phyloP scores from a whole-genome alignment of 345 rosid species.

The Populus alba region DNA sequence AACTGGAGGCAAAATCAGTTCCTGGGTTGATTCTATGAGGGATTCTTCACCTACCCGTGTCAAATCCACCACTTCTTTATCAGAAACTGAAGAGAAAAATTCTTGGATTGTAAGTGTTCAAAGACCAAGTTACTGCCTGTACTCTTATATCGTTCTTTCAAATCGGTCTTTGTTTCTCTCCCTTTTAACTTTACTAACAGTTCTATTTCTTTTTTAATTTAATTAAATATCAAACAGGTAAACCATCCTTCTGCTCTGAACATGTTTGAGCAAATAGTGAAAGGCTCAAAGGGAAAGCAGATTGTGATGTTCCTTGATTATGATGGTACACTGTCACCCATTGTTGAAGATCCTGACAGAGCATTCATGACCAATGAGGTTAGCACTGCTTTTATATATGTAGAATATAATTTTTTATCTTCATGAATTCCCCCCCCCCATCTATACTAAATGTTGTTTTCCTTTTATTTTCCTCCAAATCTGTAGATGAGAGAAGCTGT shows the following conservation, averaged over 20 bases:
- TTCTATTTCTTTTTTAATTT: not conserved
- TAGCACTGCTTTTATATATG: not conserved
- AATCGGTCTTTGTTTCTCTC: not conserved
- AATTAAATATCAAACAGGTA: slow-evolving; percentile 29
- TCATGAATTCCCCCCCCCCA: not conserved
- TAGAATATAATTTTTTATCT: too few species aligned
- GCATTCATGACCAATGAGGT: slow-evolving; percentile 96
- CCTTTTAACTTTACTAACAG: not conserved
- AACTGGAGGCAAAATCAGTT: slow-evolving; percentile 40
- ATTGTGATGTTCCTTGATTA: slow-evolving; percentile 92
- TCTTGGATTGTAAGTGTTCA: slow-evolving; percentile 62
- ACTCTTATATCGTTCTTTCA: not conserved
- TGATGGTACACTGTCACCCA: slow-evolving; percentile 96
- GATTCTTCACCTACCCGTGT: slow-evolving; percentile 85
- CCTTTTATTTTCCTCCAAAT: not conserved
- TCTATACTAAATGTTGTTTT: too few species aligned
- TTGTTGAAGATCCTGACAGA: slow-evolving; percentile 82
- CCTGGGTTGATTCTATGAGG: slow-evolving; percentile 85
- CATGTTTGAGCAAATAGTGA: slow-evolving; percentile 61
- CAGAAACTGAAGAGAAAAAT: slow-evolving; percentile 29
- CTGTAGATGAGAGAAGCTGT: slow-evolving; percentile 84
- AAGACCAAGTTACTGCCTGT: not conserved
- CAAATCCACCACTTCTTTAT: slow-evolving; percentile 41
- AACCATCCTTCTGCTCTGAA: slow-evolving; percentile 81
- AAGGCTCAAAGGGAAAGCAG: slow-evolving; percentile 71